Evolutionary conservation across 495 filamentous ascomycete species (phyloP).

Genomic region (Schizothecium vesticola): DNA sequence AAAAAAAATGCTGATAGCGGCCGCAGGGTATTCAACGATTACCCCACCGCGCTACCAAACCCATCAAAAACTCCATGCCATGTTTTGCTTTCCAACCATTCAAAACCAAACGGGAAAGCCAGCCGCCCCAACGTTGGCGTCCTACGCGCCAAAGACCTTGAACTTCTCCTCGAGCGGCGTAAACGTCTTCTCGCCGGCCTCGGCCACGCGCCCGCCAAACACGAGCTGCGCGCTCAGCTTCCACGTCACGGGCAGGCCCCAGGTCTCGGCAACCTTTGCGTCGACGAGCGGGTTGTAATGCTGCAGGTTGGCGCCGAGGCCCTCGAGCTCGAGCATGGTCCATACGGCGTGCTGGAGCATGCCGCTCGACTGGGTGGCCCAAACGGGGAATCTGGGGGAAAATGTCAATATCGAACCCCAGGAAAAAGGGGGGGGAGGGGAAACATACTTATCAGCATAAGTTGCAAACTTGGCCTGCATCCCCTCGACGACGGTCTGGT

Average conservation of each 20-base stretch:
- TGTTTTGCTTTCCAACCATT: background rate
- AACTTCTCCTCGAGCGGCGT: slow-evolving; percentile 51
- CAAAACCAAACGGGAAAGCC: background rate
- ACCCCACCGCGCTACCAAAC: background rate
- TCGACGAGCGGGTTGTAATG: slow-evolving; percentile 69
- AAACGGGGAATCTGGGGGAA: slow-evolving; percentile 48
- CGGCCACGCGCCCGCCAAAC: slow-evolving; percentile 51
- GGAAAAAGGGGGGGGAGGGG: background rate
- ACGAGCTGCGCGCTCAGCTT: slow-evolving; percentile 56
- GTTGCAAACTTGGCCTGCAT: slow-evolving; percentile 50
- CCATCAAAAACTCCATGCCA: background rate
- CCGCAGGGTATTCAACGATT: background rate
- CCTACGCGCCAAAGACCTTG: slow-evolving; percentile 42
- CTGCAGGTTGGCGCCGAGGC: slow-evolving; percentile 68
- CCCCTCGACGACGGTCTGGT: slow-evolving; percentile 43
- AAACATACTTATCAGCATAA: slow-evolving; percentile 46
- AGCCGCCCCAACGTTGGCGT: background rate
- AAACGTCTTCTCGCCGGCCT: slow-evolving; percentile 50
- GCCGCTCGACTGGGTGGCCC: slow-evolving; percentile 56
- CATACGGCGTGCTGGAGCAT: slow-evolving; percentile 66
- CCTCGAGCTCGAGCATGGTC: slow-evolving; percentile 63
- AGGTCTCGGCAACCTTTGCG: slow-evolving; percentile 48
- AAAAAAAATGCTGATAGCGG: background rate
- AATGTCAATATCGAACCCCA: background rate
- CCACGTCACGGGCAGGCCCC: slow-evolving; percentile 58